phyloP scores from a whole-genome alignment of 140 eudicot species.

The Artemisia princeps region DNA sequence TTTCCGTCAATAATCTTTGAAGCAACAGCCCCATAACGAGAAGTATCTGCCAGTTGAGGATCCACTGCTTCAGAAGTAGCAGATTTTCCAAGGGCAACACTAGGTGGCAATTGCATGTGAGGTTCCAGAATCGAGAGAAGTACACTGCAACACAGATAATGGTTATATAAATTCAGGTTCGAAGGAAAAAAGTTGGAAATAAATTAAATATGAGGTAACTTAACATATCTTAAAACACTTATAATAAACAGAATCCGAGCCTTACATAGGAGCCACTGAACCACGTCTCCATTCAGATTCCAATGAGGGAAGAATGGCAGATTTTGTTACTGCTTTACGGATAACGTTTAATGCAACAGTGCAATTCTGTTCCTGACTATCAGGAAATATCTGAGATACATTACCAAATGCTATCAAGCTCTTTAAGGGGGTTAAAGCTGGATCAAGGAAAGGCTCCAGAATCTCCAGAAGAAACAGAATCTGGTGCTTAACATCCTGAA shows the following conservation, averaged over 20 bases:
- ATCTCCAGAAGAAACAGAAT: slow-evolving; percentile 89
- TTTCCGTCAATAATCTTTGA: slow-evolving; percentile 40
- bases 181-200: neutral
- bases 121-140: slow-evolving; percentile 87
- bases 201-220: neutral
- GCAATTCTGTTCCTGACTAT: slow-evolving; percentile 63
- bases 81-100: slow-evolving; percentile 52
- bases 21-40: slow-evolving; percentile 32
- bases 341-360: slow-evolving; percentile 66
- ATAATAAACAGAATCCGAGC: neutral
- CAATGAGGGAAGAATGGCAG: slow-evolving; percentile 72
- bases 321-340: slow-evolving; percentile 64
- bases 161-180: neutral
- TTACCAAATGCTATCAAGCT: slow-evolving; percentile 64
- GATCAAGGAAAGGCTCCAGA: slow-evolving; percentile 83
- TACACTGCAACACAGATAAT: slow-evolving; percentile 54
- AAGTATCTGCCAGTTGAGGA: slow-evolving; percentile 30
- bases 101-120: slow-evolving; percentile 76
- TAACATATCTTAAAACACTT: neutral
- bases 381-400: slow-evolving; percentile 46
- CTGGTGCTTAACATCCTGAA: slow-evolving; percentile 74
- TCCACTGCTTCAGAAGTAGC: slow-evolving; percentile 33
- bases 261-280: slow-evolving; percentile 92
- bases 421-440: slow-evolving; percentile 65
- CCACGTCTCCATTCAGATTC: slow-evolving; percentile 92